These are phyloP conservation scores for Cyphellophora europaea DNA, from an alignment of 2,329 filamentous ascomycete species.

Conservation along the genomic window DNA sequence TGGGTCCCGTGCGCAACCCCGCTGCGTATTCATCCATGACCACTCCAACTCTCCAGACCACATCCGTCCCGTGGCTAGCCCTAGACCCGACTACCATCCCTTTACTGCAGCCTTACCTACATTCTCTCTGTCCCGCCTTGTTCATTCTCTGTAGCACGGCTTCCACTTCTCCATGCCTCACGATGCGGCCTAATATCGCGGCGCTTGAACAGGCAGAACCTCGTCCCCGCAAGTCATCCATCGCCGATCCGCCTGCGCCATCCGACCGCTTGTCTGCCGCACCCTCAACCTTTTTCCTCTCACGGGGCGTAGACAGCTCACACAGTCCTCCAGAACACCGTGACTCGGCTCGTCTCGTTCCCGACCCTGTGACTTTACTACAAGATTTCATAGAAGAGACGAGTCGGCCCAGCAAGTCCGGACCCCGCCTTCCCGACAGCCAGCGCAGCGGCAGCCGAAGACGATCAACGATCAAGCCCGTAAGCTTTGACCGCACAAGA, in stretches of 20 bases:
- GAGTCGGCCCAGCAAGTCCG: conserved; percentile 18
- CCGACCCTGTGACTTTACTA: conserved; percentile 22
- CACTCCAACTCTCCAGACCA: too few species aligned
- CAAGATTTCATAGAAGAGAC: conserved; percentile 22
- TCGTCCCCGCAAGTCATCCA: conserved; percentile 22
- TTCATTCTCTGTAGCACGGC: too few species aligned
- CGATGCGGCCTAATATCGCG: too few species aligned
- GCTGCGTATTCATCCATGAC: too few species aligned
- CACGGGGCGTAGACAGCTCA: conserved; percentile 40
- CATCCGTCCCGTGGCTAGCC: too few species aligned
- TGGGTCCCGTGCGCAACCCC: too few species aligned
- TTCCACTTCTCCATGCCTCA: too few species aligned
- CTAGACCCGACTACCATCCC: too few species aligned
- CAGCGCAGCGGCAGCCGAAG: conserved; percentile 16
- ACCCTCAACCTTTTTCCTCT: conserved; percentile 52
- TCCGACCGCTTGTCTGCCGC: conserved; percentile 20
- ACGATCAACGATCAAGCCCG: conserved; percentile 18
- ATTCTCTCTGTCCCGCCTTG: too few species aligned
- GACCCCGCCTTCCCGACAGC: conserved; percentile 19
- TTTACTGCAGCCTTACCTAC: too few species aligned
- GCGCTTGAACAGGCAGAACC: conserved; percentile 19
- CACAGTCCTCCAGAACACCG: conserved; percentile 4
- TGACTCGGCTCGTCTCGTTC: conserved; percentile 1
- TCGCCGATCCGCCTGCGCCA: conserved; percentile 23
- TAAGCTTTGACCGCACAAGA: conserved; percentile 10